Evolutionary conservation across 2,329 filamentous ascomycete genomes (phyloP), one percentile per base, ranked within the genome.

Genomic region (Trichoderma citrinoviride): DNA sequence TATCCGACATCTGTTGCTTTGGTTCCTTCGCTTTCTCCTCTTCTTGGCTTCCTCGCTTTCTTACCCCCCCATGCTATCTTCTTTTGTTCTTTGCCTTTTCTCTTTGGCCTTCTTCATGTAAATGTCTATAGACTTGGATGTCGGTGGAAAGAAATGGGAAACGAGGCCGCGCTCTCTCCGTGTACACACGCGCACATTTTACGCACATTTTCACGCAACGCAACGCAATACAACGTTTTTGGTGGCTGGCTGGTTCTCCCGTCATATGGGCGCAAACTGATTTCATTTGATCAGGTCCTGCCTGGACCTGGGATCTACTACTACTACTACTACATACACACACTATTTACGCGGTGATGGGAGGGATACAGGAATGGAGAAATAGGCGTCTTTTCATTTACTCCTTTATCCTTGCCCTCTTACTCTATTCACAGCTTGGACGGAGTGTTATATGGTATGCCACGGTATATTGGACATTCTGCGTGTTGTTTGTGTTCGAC

Each of bases 61-160:
- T 33, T 50, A 43, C 2, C 2, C 21, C 15, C 46, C 47, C 8
- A 27, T 52, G 29, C 49, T 19, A 52, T 33, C 29, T 33, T 15
- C 57, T 49, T 40, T 63, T 37, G 15, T 14, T 46, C 23, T 64
- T 21, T 37, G 52, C 27, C 15, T 55, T 52, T 44, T 55, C 27
- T 53, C 43, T 33, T 44, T 57, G 19, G 44, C 29, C 47, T 46
- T 44, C 5, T 46, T 57, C 61, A 44, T 64, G 54, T 64, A 58
- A 43, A 58, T 58, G 61, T 64, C 61, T 64, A 61, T 61, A 65
- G 55, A 65, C 25, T 33, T 37, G 44, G 58, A 37, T 50, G 57
- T 37, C 53, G 50, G 40, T 44, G 27, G 23, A 55, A 27, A n/a
- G 49, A 19, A 63, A 14, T 41, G 25, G 21, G 52, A 37, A 14